Evolutionary conservation across 306 rosid genomes (phyloP).

Genomic region (Albizia julibrissin): DNA sequence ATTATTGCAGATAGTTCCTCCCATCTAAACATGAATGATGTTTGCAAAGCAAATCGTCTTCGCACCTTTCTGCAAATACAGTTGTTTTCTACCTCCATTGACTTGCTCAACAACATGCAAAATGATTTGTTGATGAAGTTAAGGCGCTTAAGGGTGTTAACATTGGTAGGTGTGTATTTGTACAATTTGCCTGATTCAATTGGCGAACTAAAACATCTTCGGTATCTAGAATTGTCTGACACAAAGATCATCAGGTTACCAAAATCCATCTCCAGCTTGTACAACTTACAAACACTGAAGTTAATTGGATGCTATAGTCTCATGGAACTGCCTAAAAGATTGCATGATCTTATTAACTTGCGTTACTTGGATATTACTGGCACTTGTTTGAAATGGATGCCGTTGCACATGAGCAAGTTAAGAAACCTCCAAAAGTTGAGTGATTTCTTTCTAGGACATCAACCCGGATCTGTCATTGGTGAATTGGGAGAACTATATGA

Average conservation of each 20-base stretch:
- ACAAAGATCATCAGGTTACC: conserved; percentile 30
- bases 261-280: conserved; percentile 33
- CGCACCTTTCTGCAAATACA: conserved; percentile 36
- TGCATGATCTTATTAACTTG: conserved; percentile 42
- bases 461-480: conserved; percentile 32
- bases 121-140: conserved; percentile 32
- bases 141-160: conserved; percentile 37
- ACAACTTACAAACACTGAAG: conserved; percentile 46
- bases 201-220: conserved; percentile 36
- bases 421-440: conserved; percentile 38
- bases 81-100: conserved; percentile 11
- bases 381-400: conserved; percentile 38
- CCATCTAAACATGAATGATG: conserved; percentile 18
- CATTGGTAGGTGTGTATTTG: conserved; percentile 31
- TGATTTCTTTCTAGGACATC: conserved; percentile 30
- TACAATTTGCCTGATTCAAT: conserved; percentile 31
- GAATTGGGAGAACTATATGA: conserved; percentile 36
- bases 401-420: conserved; percentile 31
- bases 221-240: conserved; percentile 32
- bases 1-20: conserved; percentile 35
- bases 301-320: conserved; percentile 30
- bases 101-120: conserved; percentile 23
- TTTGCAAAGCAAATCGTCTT: conserved; percentile 26
- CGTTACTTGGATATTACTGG: conserved; percentile 35
- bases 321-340: conserved; percentile 29